Evolutionary conservation across 2,329 filamentous ascomycete species (phyloP), one percentile per base, ranked within the genome.

Genomic region (Colletotrichum aenigma): DNA sequence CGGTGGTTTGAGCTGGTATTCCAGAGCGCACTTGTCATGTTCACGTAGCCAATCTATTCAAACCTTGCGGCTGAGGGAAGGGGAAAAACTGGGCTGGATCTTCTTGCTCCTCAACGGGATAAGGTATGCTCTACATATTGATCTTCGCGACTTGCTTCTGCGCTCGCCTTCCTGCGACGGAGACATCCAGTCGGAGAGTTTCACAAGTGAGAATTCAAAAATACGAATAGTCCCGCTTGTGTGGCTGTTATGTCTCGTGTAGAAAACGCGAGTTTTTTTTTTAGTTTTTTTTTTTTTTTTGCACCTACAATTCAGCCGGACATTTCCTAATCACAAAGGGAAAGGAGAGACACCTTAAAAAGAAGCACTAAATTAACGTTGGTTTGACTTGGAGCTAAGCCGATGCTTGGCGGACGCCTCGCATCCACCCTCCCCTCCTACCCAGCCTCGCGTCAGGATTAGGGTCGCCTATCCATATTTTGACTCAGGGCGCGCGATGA

Each of bases 291-390:
- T 34, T 6, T 18, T 6, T n/a, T n/a, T 2, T 18, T 38, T 2
- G 36, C 36, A 32, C 16, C 7, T 60, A 32, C 38, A 48, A 65
- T 26, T 4, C 48, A 28, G 24, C 36, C 26, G 32, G n/a, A n/a
- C 58, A 62, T 36, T 65, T 28, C 26, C 52, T 26, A 43, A 55
- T 66, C n/a, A 66, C 65, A 58, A 52, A 58, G 62, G 32, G 26
- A 32, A 43, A 60, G 9, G 52, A n/a, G 26, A 30, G n/a, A 21
- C n/a, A 66, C 38, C 38, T 66, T 66, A 66, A 68, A 70, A 48
- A 66, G 34, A 66, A 74, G 71, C 32, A 74, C 67, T 74, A 71
- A 71, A 66, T 71, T 60, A 71, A 74, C 67, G 71, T 74, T 74
- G 71, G 60, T 60, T 74, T 58, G 61, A 43, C 67, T 71, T 70